Evolutionary conservation across 1,139 yeast genomes (phyloP).

Genomic region (Magnusiomyces sp.): DNA sequence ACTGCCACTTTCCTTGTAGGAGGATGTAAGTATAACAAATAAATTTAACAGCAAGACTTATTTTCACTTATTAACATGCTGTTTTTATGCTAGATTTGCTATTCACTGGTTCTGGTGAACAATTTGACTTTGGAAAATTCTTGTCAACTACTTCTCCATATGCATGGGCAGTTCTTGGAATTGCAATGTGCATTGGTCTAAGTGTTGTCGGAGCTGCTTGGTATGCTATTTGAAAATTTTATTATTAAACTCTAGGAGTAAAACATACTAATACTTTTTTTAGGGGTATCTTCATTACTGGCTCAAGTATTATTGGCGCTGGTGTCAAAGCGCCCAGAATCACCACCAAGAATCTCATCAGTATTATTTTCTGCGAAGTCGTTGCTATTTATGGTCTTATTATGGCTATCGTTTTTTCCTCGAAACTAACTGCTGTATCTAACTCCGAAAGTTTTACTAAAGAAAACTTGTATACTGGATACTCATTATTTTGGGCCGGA

Average conservation of each 20-base stretch:
- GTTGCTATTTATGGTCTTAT: slow-evolving; percentile 97
- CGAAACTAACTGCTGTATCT: slow-evolving; percentile 73
- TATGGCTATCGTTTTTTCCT: slow-evolving; percentile 94
- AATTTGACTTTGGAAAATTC: slow-evolving; percentile 84
- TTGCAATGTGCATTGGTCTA: slow-evolving; percentile 86
- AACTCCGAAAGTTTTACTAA: slow-evolving; percentile 56
- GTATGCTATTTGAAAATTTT: slow-evolving; percentile 30
- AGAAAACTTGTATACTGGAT: slow-evolving; percentile 84
- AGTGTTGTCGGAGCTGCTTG: slow-evolving; percentile 98
- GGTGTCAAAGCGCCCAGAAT: slow-evolving; percentile 97
- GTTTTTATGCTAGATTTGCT: slow-evolving; percentile 46
- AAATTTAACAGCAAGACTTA: background rate
- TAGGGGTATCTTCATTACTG: slow-evolving; percentile 88
- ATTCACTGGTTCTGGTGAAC: slow-evolving; percentile 86
- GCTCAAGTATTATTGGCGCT: slow-evolving; percentile 91
- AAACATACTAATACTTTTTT: slow-evolving; percentile 1
- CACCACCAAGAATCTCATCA: slow-evolving; percentile 91
- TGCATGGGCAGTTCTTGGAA: slow-evolving; percentile 94
- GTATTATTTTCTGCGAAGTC: slow-evolving; percentile 97
- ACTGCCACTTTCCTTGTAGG: slow-evolving; percentile 21
- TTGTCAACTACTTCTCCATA: slow-evolving; percentile 84
- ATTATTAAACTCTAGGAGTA: background rate
- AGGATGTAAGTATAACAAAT: slow-evolving; percentile 21
- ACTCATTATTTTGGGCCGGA: slow-evolving; percentile 97
- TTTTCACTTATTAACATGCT: too few relatives aligned